Conservation (phyloP, 768 basidiomycete genomes). For the Leccinum barrowsii region DNA sequence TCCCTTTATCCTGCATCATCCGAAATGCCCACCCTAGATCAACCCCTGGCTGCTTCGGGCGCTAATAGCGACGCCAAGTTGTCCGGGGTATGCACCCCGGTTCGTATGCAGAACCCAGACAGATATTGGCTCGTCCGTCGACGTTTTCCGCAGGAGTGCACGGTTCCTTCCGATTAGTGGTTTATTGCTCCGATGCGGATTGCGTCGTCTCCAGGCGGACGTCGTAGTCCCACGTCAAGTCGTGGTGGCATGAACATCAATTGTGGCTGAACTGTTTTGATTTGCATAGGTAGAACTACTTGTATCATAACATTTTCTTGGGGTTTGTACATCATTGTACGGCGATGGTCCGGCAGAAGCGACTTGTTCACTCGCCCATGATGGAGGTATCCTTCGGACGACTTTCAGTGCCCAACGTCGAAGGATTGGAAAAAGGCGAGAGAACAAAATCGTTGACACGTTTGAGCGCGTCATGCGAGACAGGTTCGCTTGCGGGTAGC, state of each 20-base stretch:
- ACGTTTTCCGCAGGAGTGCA: constrained; percentile 60
- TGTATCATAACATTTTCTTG: background rate
- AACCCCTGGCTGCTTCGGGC: constrained; percentile 65
- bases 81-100: constrained; percentile 65
- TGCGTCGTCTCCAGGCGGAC: constrained; percentile 16
- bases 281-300: background rate
- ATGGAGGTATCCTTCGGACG: background rate
- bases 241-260: background rate
- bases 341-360: background rate
- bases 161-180: constrained; percentile 54
- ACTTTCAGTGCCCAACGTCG: background rate
- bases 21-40: constrained; percentile 23
- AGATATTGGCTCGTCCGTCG: constrained; percentile 70
- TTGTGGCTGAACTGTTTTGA: background rate
- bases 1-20: constrained; percentile 46
- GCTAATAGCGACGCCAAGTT: constrained; percentile 66
- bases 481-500: constrained; percentile 74
- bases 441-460: constrained; percentile 73
- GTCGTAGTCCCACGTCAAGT: background rate
- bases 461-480: constrained; percentile 72
- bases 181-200: constrained; percentile 51
- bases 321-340: background rate
- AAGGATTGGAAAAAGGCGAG: constrained; percentile 27
- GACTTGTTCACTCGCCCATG: background rate
- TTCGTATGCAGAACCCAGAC: constrained; percentile 50